A percentile compares a stretch with the other conserved stretches of the same genome.
These are phyloP conservation scores for Trichoderma sp. DNA, from an alignment of 2,329 filamentous ascomycete species.

Conservation along the genomic window DNA sequence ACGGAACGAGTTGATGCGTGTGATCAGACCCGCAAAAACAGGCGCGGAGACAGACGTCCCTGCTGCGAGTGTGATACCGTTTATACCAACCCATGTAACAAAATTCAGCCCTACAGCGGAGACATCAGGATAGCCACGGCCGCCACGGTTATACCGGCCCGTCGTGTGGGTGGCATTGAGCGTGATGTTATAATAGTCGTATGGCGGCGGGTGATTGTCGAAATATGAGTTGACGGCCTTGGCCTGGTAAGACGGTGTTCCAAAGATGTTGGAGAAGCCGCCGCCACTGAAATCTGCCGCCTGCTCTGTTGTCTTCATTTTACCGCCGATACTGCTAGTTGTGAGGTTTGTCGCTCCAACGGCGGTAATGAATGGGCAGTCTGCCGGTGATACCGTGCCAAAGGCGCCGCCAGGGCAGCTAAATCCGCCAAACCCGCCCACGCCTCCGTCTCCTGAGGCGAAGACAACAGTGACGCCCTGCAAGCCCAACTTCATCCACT, in stretches of 20 bases:
- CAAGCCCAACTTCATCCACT: slow-evolving; percentile 55
- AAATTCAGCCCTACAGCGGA: slow-evolving; percentile 42
- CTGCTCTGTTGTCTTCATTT: not conserved
- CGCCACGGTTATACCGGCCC: slow-evolving; percentile 40
- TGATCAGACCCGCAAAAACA: slow-evolving; percentile 30
- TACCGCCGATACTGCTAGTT: slow-evolving; percentile 21
- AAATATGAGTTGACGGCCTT: slow-evolving; percentile 39
- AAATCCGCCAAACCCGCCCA: slow-evolving; percentile 41
- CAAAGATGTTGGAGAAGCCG: slow-evolving; percentile 47
- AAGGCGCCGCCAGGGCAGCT: slow-evolving; percentile 44
- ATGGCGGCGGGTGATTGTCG: slow-evolving; percentile 23
- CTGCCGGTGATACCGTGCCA: slow-evolving; percentile 43
- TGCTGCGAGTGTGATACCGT: slow-evolving; percentile 40
- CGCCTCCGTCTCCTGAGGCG: slow-evolving; percentile 46
- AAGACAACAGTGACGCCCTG: slow-evolving; percentile 48
- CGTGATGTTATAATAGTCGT: not conserved
- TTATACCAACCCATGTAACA: slow-evolving; percentile 42
- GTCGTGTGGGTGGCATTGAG: slow-evolving; percentile 38
- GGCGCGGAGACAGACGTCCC: slow-evolving; percentile 45
- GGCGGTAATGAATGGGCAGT: slow-evolving; percentile 47
- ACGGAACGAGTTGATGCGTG: slow-evolving; percentile 28
- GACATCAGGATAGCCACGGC: slow-evolving; percentile 47
- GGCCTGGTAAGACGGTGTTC: slow-evolving; percentile 45
- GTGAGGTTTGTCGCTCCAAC: slow-evolving; percentile 49
- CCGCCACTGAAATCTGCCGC: not conserved